Base-by-base conservation (phyloP, 2,329 filamentous ascomycete genomes). In the Monilinia polystroma region DNA sequence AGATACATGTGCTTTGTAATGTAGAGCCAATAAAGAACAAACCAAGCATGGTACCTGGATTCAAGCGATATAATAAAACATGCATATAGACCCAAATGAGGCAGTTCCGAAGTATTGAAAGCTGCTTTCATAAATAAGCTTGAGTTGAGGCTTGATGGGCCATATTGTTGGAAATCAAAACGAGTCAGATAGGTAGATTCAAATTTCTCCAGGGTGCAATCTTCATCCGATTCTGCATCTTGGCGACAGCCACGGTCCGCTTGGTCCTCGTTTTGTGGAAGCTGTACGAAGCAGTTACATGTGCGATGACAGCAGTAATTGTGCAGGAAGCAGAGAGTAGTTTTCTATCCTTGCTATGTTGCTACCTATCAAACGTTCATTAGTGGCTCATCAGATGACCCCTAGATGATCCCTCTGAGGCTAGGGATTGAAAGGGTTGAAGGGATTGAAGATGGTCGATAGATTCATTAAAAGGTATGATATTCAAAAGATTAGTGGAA, bases 171-270 rank as follows among this genome's bases (percentile, higher is more conserved):
- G 57, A 60, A 66, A 43, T 14, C 41, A 26, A 59, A 66, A 54
- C 12, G 29, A 6, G 64, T 62, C 52, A 58, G 54, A 18, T 38
- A 54, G 49, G 29, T 62, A 66, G 47, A 8, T 62, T 66, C 18
- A 26, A 53, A 35, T 52, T 60, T 66, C 49, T 54, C 64, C 56
- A 66, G 64, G 58, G 47, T 66, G 41, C 55, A 66, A 62, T 62
- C 53, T 64, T 66, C 64, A 66, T 66, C 45, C 64, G 64, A 66
- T 66, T 41, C 64, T 66, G 64, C 56, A 62, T 23, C 56, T 62
- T 62, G 55, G 64, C 64, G 53, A 60, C 64, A 52, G 56, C 64
- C 64, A 66, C 38, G 45, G 64, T 49, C 56, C 64, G 57, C 64
- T 62, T 66, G 57, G 56, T 66, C 56, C 64, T 66, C 56, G 49